Percentiles rank a stretch among this genome's conserved stretches.
Conservation (phyloP, 805 yeast species). For the Candida caryicola region DNA sequence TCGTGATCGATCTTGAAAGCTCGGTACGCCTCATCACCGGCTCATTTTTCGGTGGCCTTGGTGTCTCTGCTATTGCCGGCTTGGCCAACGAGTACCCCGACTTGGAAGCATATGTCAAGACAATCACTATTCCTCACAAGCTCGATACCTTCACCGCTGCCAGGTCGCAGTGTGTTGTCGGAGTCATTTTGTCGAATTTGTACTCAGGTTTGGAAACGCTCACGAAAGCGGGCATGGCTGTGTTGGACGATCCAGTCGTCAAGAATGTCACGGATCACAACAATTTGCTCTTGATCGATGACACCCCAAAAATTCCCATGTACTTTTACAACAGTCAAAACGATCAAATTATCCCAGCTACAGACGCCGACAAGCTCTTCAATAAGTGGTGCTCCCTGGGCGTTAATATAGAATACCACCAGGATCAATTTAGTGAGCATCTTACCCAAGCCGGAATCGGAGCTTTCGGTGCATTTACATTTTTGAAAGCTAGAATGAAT, state of each 20-base stretch:
- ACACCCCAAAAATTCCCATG: constrained; percentile 11
- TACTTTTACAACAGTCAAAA: constrained; percentile 10
- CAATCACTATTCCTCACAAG: constrained; percentile 5
- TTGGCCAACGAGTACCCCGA: constrained; percentile 30
- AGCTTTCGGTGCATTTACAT: constrained; percentile 17
- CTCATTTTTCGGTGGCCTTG: constrained; percentile 25
- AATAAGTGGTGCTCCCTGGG: constrained; percentile 22
- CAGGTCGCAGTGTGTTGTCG: constrained; percentile 3
- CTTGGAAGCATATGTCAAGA: constrained; percentile 8
- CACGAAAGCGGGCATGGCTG: constrained; percentile 1
- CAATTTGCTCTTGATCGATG: constrained; percentile 2
- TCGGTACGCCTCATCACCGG: constrained; percentile 24
- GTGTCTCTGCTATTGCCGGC: constrained; percentile 28
- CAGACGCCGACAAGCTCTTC: constrained; percentile 14
- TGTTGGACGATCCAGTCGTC: constrained; percentile 1
- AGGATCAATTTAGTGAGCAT: constrained; percentile 23
- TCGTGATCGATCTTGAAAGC: constrained; percentile 30
- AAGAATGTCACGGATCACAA: constrained; percentile 2
- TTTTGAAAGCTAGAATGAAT: constrained; percentile 16
- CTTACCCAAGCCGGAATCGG: constrained; percentile 16
- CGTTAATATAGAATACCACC: constrained; percentile 1
- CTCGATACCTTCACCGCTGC: background rate
- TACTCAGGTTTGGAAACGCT: background rate
- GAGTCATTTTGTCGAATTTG: background rate
- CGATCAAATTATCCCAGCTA: constrained; percentile 13